Percentiles rank a stretch among this genome's conserved stretches.
Conservation (phyloP, 2,329 filamentous ascomycete species). For the Simplicillium sp. region DNA sequence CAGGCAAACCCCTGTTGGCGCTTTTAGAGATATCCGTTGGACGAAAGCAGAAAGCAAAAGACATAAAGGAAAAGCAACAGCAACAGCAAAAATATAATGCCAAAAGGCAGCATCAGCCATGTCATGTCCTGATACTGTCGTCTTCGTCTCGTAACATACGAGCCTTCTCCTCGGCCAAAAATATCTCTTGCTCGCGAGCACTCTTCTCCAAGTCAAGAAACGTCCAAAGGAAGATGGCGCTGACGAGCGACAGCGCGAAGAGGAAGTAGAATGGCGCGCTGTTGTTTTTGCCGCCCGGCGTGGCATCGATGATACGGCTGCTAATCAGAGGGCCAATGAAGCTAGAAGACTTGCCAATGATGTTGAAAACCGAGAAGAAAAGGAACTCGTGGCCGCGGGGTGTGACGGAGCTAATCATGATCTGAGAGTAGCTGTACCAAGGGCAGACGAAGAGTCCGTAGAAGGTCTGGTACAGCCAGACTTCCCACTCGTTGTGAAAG, state of each 20-base stretch:
- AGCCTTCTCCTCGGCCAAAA: slow-evolving; percentile 29
- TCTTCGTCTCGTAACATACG: slow-evolving; percentile 5
- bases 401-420: slow-evolving; percentile 62
- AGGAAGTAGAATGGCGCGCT: slow-evolving; percentile 59
- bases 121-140: slow-evolving; percentile 1
- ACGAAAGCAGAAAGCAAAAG: no score
- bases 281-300: slow-evolving; percentile 41
- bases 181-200: slow-evolving; percentile 46
- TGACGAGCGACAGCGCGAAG: slow-evolving; percentile 46
- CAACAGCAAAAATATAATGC: neutral
- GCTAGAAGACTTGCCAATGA: slow-evolving; percentile 58
- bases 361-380: slow-evolving; percentile 61
- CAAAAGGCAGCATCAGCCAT: neutral
- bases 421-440: slow-evolving; percentile 63
- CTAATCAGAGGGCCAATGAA: slow-evolving; percentile 63
- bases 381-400: slow-evolving; percentile 60
- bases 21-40: no score
- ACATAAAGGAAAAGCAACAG: no score
- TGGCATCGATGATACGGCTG: slow-evolving; percentile 58
- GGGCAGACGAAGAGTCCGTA: slow-evolving; percentile 60
- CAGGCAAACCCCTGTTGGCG: no score
- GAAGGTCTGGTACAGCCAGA: slow-evolving; percentile 39
- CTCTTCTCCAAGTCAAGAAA: slow-evolving; percentile 54
- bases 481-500: slow-evolving; percentile 35
- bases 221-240: slow-evolving; percentile 40